Conservation (phyloP, 2,329 filamentous ascomycete species). For the Penicillium expansum region DNA sequence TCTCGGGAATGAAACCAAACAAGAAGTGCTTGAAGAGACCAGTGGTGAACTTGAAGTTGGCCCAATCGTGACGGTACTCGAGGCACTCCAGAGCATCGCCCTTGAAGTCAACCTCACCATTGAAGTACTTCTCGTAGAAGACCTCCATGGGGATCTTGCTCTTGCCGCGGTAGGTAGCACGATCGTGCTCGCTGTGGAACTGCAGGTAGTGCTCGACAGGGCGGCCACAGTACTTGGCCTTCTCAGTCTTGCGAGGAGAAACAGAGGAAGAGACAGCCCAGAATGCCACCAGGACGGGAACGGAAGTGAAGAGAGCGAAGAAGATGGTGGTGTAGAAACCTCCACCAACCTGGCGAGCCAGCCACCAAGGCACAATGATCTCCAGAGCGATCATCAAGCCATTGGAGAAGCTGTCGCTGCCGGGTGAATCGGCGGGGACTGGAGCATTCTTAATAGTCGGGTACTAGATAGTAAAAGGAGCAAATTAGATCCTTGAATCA, state of each 20-base stretch:
- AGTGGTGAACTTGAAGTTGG: slow-evolving; percentile 85
- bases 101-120: slow-evolving; percentile 92
- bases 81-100: slow-evolving; percentile 84
- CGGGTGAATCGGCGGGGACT: slow-evolving; percentile 82
- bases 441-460: slow-evolving; percentile 91
- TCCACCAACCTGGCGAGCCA: slow-evolving; percentile 79
- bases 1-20: slow-evolving; percentile 80
- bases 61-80: slow-evolving; percentile 97
- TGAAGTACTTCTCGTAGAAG: slow-evolving; percentile 98
- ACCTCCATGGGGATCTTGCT: slow-evolving; percentile 63
- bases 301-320: slow-evolving; percentile 72
- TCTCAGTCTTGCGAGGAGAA: slow-evolving; percentile 88
- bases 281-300: slow-evolving; percentile 77
- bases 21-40: slow-evolving; percentile 85
- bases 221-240: slow-evolving; percentile 79
- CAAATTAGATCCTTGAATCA: background rate
- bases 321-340: slow-evolving; percentile 85
- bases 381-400: slow-evolving; percentile 68
- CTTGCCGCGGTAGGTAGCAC: slow-evolving; percentile 48
- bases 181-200: slow-evolving; percentile 48
- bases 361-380: slow-evolving; percentile 69
- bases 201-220: slow-evolving; percentile 81
- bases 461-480: slow-evolving; percentile 54
- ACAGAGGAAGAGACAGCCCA: slow-evolving; percentile 78
- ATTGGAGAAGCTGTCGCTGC: slow-evolving; percentile 86